These are phyloP conservation scores for Patellaria atrata DNA, from an alignment of 495 filamentous ascomycete species.

Conservation along the genomic window DNA sequence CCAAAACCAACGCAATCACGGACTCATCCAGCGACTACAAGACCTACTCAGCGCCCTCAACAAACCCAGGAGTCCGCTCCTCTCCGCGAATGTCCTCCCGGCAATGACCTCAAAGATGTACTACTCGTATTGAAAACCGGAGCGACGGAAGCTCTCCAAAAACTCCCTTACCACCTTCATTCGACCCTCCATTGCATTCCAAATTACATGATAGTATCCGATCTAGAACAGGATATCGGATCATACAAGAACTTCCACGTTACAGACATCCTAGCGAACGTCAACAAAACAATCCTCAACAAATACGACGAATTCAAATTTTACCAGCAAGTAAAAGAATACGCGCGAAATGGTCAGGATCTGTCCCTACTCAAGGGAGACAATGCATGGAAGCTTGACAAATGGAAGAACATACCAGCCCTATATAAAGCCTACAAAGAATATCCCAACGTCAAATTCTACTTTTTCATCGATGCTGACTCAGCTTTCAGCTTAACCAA, in stretches of 20 bases:
- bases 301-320: conserved; percentile 36
- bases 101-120: conserved; percentile 19
- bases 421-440: conserved; percentile 31
- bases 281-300: conserved; percentile 27
- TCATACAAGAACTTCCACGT: conserved; percentile 33
- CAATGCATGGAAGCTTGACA: conserved; percentile 42
- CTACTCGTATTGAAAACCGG: conserved; percentile 26
- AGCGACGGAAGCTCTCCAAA: conserved; percentile 23
- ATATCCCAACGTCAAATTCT: conserved; percentile 44
- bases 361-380: conserved; percentile 24
- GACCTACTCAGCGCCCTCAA: too few species aligned
- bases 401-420: conserved; percentile 48
- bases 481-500: conserved; percentile 52
- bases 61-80: too few species aligned
- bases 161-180: conserved; percentile 32
- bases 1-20: too few species aligned
- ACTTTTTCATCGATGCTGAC: conserved; percentile 55
- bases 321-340: conserved; percentile 34
- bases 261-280: conserved; percentile 34
- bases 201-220: conserved; percentile 41
- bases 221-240: conserved; percentile 36
- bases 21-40: too few species aligned
- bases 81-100: too few species aligned
- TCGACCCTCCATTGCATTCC: conserved; percentile 40
- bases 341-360: conserved; percentile 31